These are phyloP conservation scores for Sphaerulina populicola DNA, from an alignment of 2,329 filamentous ascomycete genomes.

Conservation along the genomic window DNA sequence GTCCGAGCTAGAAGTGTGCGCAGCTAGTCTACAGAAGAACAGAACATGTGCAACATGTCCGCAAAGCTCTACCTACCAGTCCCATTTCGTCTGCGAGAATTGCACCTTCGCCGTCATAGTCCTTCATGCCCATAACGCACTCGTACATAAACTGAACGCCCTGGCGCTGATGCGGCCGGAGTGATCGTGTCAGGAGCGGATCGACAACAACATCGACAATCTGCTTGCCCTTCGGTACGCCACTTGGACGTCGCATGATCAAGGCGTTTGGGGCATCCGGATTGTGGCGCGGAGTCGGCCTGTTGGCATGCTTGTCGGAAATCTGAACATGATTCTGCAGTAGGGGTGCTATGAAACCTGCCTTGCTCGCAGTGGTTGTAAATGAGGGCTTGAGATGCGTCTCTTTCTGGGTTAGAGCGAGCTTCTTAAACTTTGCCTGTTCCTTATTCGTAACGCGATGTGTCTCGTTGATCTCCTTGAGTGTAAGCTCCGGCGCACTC, in stretches of 20 bases:
- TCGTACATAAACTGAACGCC: conserved; percentile 66
- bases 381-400: conserved; percentile 34
- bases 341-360: conserved; percentile 54
- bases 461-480: conserved; percentile 24
- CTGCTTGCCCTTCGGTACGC: conserved; percentile 52
- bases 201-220: conserved; percentile 67
- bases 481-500: conserved; percentile 21
- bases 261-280: conserved; percentile 52
- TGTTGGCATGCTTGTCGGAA: conserved; percentile 39
- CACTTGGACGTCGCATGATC: conserved; percentile 55
- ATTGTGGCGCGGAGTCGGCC: conserved; percentile 57
- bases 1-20: too few species aligned
- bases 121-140: conserved; percentile 65
- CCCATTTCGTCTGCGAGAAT: conserved; percentile 71
- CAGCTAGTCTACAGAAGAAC: too few species aligned
- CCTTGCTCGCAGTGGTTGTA: conserved; percentile 33
- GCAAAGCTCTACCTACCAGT: conserved; percentile 29
- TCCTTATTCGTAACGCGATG: conserved; percentile 26
- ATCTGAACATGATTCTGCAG: conserved; percentile 39
- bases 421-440: conserved; percentile 29
- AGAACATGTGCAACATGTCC: too few species aligned
- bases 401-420: conserved; percentile 35
- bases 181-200: conserved; percentile 53
- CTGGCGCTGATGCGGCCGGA: conserved; percentile 60
- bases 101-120: conserved; percentile 58